Percentiles rank a stretch among this genome's conserved stretches.
Conservation (phyloP, 2,329 filamentous ascomycete genomes). For the Aquanectria penicillioides region DNA sequence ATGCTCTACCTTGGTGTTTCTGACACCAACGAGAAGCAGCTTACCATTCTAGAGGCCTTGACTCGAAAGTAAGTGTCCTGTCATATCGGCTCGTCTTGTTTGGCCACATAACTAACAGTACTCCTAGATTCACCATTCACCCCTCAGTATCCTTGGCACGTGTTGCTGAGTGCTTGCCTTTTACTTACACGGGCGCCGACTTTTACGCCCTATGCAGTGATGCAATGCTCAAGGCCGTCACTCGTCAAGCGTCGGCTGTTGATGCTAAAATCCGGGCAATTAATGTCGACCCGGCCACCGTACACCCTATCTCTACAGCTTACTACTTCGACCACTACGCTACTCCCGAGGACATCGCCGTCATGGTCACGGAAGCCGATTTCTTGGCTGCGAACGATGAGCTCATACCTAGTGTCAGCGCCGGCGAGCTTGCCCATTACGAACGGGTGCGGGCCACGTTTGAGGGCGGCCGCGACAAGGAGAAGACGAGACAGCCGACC, state of each 20-base stretch:
- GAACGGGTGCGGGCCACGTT: constrained; percentile 85
- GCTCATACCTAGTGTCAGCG: constrained; percentile 92
- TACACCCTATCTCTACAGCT: constrained; percentile 76
- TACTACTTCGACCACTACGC: constrained; percentile 97
- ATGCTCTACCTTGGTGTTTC: constrained; percentile 98
- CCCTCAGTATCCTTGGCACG: constrained; percentile 79
- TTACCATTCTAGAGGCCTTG: constrained; percentile 91
- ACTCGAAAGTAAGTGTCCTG: constrained; percentile 81
- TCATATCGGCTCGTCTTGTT: constrained; percentile 3
- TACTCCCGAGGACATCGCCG: constrained; percentile 81
- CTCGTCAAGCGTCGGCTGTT: constrained; percentile 83
- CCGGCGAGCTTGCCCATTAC: constrained; percentile 92
- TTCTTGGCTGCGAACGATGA: constrained; percentile 85
- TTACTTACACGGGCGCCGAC: constrained; percentile 97
- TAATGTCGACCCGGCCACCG: constrained; percentile 58
- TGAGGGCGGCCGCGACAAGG: constrained; percentile 66
- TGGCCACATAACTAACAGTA: constrained; percentile 11
- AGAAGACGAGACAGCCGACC: constrained; percentile 46
- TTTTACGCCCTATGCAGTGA: constrained; percentile 97
- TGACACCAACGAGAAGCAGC: constrained; percentile 96
- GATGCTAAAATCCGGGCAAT: constrained; percentile 83
- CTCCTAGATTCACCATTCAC: constrained; percentile 81
- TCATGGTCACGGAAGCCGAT: constrained; percentile 89
- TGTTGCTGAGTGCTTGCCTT: constrained; percentile 82
- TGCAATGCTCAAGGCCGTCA: constrained; percentile 98